phyloP scores from a whole-genome alignment of 148 eudicot species.

The Nepenthes gracilis region DNA sequence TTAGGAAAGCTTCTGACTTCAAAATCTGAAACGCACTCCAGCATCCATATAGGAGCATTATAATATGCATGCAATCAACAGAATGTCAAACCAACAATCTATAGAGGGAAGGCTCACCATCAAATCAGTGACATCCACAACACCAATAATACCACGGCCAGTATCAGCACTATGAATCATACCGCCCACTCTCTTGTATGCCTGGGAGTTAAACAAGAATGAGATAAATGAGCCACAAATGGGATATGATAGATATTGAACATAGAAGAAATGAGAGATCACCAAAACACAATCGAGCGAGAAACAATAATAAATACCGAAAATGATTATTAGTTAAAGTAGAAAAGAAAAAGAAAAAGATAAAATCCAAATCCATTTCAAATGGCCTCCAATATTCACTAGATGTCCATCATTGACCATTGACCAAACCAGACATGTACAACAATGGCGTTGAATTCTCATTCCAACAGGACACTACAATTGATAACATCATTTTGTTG shows the following conservation, averaged over 20 bases:
- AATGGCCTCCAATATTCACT: no score
- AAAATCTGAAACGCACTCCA: neutral
- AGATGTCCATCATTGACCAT: no score
- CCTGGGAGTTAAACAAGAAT: conserved; percentile 23
- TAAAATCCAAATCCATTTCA: no score
- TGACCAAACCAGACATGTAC: no score
- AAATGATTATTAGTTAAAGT: no score
- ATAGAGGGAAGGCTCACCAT: conserved; percentile 31
- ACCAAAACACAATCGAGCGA: no score
- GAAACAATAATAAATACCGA: no score
- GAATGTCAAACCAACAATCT: neutral
- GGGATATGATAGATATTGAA: neutral
- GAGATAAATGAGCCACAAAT: neutral
- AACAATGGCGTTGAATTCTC: no score
- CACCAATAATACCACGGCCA: conserved; percentile 74
- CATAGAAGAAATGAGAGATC: neutral
- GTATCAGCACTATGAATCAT: conserved; percentile 73
- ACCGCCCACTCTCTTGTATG: conserved; percentile 77
- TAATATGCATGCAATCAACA: neutral
- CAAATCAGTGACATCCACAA: conserved; percentile 49
- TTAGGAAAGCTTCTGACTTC: no score
- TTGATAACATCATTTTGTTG: no score
- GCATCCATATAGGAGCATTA: neutral
- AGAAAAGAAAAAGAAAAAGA: no score
- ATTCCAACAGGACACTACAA: no score